These are phyloP conservation scores for Tolypocladium capitatum DNA, from an alignment of 2,329 filamentous ascomycete species.

Conservation along the genomic window DNA sequence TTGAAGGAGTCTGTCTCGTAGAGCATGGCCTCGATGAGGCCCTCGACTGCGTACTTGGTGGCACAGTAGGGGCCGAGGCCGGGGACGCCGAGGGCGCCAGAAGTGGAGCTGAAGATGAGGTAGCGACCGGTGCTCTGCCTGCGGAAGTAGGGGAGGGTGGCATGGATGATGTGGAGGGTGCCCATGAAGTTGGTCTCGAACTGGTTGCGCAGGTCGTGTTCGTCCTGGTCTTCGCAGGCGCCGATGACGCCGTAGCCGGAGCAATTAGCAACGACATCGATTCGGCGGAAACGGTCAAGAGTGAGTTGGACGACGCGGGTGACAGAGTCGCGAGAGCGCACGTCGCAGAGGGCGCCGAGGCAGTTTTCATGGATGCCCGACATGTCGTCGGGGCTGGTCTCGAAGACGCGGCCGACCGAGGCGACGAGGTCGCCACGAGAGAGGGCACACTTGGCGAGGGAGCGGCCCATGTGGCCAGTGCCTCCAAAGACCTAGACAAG, in stretches of 20 bases:
- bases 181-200: slow-evolving; percentile 98
- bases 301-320: slow-evolving; percentile 55
- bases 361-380: slow-evolving; percentile 58
- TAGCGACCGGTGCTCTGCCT: slow-evolving; percentile 65
- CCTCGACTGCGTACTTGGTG: slow-evolving; percentile 94
- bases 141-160: slow-evolving; percentile 78
- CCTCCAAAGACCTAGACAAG: slow-evolving; percentile 67
- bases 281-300: slow-evolving; percentile 60
- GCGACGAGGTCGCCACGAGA: slow-evolving; percentile 71
- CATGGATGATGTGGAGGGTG: slow-evolving; percentile 82
- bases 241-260: slow-evolving; percentile 93
- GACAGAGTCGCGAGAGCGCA: slow-evolving; percentile 70
- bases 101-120: slow-evolving; percentile 87
- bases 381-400: slow-evolving; percentile 63
- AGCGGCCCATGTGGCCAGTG: slow-evolving; percentile 93
- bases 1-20: slow-evolving; percentile 89
- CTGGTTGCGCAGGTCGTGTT: slow-evolving; percentile 86
- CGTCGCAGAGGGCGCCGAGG: slow-evolving; percentile 76
- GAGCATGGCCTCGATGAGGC: slow-evolving; percentile 88
- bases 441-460: slow-evolving; percentile 71
- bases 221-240: slow-evolving; percentile 91
- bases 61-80: slow-evolving; percentile 91
- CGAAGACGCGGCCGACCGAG: slow-evolving; percentile 71
- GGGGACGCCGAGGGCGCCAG: slow-evolving; percentile 83
- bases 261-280: slow-evolving; percentile 88